Conservation (phyloP, 1,284 basidiomycete species). For the Ustilago sp. region DNA sequence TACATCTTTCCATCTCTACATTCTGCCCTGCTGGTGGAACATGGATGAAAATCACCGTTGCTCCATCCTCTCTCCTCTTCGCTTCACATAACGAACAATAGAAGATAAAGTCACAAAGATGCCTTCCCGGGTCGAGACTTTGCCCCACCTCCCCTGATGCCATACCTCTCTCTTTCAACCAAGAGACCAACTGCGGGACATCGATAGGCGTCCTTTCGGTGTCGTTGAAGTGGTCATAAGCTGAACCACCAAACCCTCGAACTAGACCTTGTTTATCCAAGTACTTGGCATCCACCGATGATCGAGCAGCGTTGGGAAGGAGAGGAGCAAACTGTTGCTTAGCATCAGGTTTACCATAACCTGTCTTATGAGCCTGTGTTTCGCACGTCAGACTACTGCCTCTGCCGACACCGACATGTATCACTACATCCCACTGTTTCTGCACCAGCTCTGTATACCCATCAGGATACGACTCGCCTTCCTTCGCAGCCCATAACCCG, state of each 20-base stretch:
- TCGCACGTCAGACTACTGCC: slow-evolving; percentile 38
- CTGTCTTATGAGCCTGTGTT: slow-evolving; percentile 43
- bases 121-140: slow-evolving; percentile 40
- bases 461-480: slow-evolving; percentile 15
- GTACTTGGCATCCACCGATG: slow-evolving; percentile 1
- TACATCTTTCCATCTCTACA: slow-evolving; percentile 22
- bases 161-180: slow-evolving; percentile 24
- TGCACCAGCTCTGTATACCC: slow-evolving; percentile 25
- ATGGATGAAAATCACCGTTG: slow-evolving; percentile 40
- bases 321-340: slow-evolving; percentile 14
- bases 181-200: slow-evolving; percentile 19
- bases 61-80: slow-evolving; percentile 1
- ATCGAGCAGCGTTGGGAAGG: not conserved
- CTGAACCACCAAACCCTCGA: slow-evolving; percentile 30
- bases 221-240: slow-evolving; percentile 31
- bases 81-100: slow-evolving; percentile 45
- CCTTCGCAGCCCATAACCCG: slow-evolving; percentile 8
- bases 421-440: slow-evolving; percentile 32
- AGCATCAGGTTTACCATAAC: slow-evolving; percentile 39
- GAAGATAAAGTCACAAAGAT: slow-evolving; percentile 53
- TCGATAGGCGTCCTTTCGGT: slow-evolving; percentile 17
- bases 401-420: slow-evolving; percentile 48
- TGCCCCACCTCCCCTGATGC: slow-evolving; percentile 14
- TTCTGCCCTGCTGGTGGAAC: slow-evolving; percentile 31
- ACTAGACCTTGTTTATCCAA: slow-evolving; percentile 12